Base-by-base conservation (phyloP, 2,329 filamentous ascomycete genomes). In the Colletotrichum musicola region DNA sequence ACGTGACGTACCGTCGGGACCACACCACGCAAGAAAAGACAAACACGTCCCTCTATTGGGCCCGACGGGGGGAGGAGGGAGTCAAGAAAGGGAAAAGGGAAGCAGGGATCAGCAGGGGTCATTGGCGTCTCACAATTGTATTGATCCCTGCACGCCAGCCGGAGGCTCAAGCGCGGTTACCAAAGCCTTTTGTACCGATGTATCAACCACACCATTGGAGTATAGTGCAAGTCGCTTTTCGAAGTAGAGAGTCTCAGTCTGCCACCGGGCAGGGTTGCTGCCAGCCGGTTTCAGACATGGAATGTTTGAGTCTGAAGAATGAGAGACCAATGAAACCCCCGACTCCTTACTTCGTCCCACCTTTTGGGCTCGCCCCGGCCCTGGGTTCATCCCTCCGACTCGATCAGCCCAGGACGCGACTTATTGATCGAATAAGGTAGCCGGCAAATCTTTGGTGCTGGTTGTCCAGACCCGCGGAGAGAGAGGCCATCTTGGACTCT, bases 111-210 rank as follows among this genome's bases (percentile, higher is more conserved):
- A 60, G 44, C 55, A 56, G 65, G 65, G 62, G 55, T 38, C 62
- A 42, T 22, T 18, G 18, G 55, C 62, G 65, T 68, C 65, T 68
- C 65, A 65, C 65, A 68, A 60, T 65, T 49, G 62, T 55, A 60
- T 68, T 61, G 62, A 65, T 68, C 65, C 62, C 62, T 68, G 65
- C 55, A 68, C 62, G 62, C 62, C 65, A 68, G 55, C 22, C 50
- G 55, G 62, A 65, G 65, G 65, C 65, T 68, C 62, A 65, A 68
- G 62, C 65, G 65, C 65, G 47, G 40, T 44, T 56, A 51, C 25
- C 10, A 18, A 5, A 18, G n/a, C 5, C n/a, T 22, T 49, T 49
- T 4, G 22, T 25, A 25, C 22, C 22, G 4, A 25, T 25, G 22
- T 25, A 25, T 25, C 22, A 25, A 46, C 44, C 16, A 14, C 14